Percentiles rank a stretch among this genome's conserved stretches.
These are phyloP conservation scores for Hydrangea macrophylla DNA, from an alignment of 148 eudicot species.

Conservation along the genomic window DNA sequence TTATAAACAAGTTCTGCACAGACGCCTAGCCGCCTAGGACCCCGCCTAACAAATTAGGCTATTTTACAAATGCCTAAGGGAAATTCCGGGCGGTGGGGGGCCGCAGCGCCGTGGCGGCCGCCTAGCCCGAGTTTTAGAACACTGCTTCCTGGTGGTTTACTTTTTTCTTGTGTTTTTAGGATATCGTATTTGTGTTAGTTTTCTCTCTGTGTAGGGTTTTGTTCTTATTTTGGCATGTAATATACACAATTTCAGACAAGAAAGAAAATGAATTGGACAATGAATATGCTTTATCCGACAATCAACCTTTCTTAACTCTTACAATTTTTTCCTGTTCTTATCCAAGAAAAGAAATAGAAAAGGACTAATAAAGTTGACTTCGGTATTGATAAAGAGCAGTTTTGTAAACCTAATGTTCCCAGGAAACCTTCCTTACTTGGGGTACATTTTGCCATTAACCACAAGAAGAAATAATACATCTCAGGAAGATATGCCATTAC, in stretches of 20 bases:
- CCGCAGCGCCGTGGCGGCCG: no score
- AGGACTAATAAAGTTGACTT: neutral
- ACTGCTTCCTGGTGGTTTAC: neutral
- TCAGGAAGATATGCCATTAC: neutral
- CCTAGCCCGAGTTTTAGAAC: no score
- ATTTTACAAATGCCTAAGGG: no score
- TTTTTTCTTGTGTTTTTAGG: neutral
- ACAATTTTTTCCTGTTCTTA: neutral
- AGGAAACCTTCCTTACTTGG: neutral
- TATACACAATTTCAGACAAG: neutral
- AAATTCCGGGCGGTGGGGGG: no score
- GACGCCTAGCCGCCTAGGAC: no score
- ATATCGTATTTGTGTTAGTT: no score
- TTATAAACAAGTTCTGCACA: no score
- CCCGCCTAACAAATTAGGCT: no score
- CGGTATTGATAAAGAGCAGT: neutral
- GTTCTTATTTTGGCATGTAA: neutral
- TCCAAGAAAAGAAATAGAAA: slow-evolving; percentile 1
- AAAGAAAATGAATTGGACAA: neutral
- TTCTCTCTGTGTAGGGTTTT: neutral
- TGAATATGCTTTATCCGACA: no score
- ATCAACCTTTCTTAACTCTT: neutral
- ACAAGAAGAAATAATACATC: neutral
- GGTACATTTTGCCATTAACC: neutral
- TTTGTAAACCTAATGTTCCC: neutral